A percentile compares a stretch with the other conserved stretches of the same genome.
phyloP scores from a whole-genome alignment of 2,329 filamentous ascomycete genomes.

The Byssothecium circinans region DNA sequence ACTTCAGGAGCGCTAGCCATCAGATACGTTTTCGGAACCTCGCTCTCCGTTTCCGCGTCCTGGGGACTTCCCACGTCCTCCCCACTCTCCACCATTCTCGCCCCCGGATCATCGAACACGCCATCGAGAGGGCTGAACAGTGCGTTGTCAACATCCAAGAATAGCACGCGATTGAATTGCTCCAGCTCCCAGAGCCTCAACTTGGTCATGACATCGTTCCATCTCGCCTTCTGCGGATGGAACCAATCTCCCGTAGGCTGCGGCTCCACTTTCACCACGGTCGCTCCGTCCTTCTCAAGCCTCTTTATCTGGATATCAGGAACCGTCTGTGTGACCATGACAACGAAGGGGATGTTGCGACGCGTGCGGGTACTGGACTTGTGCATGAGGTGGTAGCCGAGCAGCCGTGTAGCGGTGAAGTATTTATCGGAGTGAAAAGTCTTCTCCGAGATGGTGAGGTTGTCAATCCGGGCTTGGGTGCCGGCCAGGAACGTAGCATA shows the following conservation, averaged over 20 bases:
- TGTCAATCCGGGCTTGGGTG: slow-evolving; percentile 1
- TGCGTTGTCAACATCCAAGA: slow-evolving; percentile 1
- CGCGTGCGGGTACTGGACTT: slow-evolving; percentile 1
- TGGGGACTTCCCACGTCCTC: not conserved
- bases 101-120: slow-evolving; percentile 2
- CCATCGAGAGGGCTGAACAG: not conserved
- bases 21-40: not conserved
- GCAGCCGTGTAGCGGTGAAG: slow-evolving; percentile 3
- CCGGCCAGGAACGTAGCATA: slow-evolving; percentile 3
- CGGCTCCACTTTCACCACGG: not conserved
- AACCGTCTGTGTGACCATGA: not conserved
- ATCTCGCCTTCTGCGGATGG: not conserved
- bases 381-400: slow-evolving; percentile 4
- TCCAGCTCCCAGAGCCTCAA: slow-evolving; percentile 1
- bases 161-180: not conserved
- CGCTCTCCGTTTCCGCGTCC: not conserved
- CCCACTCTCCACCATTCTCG: not conserved
- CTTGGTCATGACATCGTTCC: slow-evolving; percentile 4
- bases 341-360: not conserved
- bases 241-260: slow-evolving; percentile 2
- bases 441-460: not conserved
- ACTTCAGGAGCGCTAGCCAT: slow-evolving; percentile 3
- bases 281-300: not conserved
- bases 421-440: not conserved
- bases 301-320: not conserved